Conservation (phyloP, 768 basidiomycete genomes). For the Tricholoma sp. region DNA sequence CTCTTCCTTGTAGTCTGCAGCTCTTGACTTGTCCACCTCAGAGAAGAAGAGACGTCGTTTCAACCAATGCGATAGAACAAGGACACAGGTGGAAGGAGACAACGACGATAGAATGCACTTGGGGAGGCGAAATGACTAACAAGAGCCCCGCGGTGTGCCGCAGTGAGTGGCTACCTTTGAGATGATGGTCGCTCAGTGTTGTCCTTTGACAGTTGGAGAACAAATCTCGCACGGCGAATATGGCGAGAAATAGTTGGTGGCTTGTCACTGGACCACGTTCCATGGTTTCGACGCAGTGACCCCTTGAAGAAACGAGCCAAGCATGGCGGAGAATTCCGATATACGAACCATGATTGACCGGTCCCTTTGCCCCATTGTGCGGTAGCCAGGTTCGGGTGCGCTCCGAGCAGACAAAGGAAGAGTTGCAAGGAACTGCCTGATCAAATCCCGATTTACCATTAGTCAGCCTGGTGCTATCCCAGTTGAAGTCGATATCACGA, state of each 20-base stretch:
- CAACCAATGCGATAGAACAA: not conserved
- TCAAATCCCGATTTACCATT: not conserved
- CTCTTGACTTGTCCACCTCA: not conserved
- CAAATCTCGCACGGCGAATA: constrained; percentile 8
- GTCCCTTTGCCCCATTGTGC: constrained; percentile 8
- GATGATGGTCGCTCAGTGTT: not conserved
- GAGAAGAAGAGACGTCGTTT: not conserved
- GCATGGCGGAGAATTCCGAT: constrained; percentile 16
- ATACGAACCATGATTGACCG: constrained; percentile 1
- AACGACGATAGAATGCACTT: not conserved
- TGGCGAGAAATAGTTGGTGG: constrained; percentile 7
- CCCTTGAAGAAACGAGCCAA: constrained; percentile 5
- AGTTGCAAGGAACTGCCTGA: constrained; percentile 5
- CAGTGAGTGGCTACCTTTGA: constrained; percentile 8
- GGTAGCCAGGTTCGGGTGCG: not conserved
- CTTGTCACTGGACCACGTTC: constrained; percentile 13
- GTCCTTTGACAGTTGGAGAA: constrained; percentile 8
- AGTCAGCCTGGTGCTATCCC: not conserved
- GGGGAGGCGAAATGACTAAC: not conserved
- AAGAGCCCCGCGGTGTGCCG: not conserved
- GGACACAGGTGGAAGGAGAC: not conserved
- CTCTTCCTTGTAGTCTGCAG: not conserved
- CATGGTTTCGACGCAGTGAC: constrained; percentile 6
- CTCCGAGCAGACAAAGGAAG: constrained; percentile 17
- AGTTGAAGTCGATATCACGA: not conserved